Evolutionary conservation across 2,329 filamentous ascomycete genomes (phyloP), one percentile per base, ranked within the genome.

Genomic region (Pseudogymnoascus sp.): DNA sequence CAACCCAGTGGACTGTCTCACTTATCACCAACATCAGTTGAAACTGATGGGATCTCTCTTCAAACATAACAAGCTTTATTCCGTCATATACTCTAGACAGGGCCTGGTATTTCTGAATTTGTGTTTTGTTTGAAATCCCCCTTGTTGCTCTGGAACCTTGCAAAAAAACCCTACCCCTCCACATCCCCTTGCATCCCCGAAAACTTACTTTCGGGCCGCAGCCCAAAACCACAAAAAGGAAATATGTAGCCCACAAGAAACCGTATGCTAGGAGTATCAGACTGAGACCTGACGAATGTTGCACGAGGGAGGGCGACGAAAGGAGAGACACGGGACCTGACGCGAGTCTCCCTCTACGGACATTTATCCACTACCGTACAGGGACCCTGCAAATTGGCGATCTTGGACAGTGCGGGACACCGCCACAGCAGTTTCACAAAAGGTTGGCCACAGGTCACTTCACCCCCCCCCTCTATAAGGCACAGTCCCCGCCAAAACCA

Each of bases 341-440:
- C 43, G n/a, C 43, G 25, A 22, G 4, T n/a, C 7, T 28, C 43
- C 20, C 43, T 54, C n/a, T 9, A 30, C 22, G 43, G 43, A 30
- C 25, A 54, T 54, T 54, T 54, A 54, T 18, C 43, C 43, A 16
- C 43, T 54, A 54, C 43, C 43, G n/a, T 50, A 50, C 43, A 50
- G n/a, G 43, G 41, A 50, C 41, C 41, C 41, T 50, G 41, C 14
- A 50, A 30, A n/a, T 28, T 28, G 41, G 41, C 41, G 41, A 50
- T 50, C 41, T 50, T 50, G 43, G 43, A 50, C 43, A n/a, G 3
- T 54, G 25, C 43, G 43, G 25, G 43, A 50, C 43, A 30, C 43
- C 43, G 43, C 43, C 25, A 54, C 43, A 16, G 39, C 25, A 25
- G 43, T 54, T 54, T 54, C 43, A 54, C 25, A 54, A 54, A 54